These are phyloP conservation scores for Isatis lusitanica DNA, from an alignment of 441 rosid genomes.

Conservation along the genomic window DNA sequence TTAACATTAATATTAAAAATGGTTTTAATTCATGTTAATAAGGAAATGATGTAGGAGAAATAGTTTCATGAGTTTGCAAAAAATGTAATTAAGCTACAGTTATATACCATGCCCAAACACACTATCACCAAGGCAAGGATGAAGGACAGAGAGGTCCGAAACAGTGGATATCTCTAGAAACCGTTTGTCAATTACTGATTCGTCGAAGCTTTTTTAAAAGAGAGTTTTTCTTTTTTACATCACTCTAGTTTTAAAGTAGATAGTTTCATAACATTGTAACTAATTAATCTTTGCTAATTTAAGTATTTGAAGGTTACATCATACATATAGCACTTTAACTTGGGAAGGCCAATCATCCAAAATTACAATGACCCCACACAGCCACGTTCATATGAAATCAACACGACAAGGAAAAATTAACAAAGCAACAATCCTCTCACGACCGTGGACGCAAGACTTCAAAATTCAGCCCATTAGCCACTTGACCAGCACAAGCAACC, in stretches of 20 bases:
- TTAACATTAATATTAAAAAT: no score
- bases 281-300: conserved; percentile 1
- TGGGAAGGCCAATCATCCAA: conserved; percentile 23
- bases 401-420: background rate
- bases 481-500: conserved; percentile 40
- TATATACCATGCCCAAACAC: no score
- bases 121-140: no score
- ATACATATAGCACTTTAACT: background rate
- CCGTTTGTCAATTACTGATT: background rate
- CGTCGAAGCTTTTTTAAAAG: background rate
- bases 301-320: conserved; percentile 4
- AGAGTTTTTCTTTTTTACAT: background rate
- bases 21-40: background rate
- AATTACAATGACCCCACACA: conserved; percentile 33
- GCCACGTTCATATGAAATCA: background rate
- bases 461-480: conserved; percentile 37
- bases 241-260: background rate
- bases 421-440: background rate
- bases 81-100: background rate
- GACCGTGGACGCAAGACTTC: conserved; percentile 38
- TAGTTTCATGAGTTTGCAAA: background rate
- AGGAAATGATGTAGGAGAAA: background rate
- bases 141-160: background rate
- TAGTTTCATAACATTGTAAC: background rate
- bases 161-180: background rate